phyloP scores from a whole-genome alignment of 2,329 filamentous ascomycete genomes.

The Botryotinia convoluta region DNA sequence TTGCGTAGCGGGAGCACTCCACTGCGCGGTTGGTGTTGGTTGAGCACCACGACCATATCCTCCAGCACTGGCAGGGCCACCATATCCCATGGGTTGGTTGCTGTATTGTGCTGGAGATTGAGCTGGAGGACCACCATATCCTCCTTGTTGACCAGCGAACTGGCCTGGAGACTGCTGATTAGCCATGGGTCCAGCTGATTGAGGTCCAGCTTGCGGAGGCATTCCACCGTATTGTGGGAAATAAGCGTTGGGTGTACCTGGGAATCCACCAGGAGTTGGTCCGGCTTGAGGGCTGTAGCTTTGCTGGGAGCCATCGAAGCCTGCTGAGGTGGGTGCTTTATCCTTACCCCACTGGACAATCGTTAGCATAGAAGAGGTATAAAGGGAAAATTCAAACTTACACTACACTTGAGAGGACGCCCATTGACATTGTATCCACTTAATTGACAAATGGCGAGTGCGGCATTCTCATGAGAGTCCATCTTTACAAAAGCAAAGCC shows the following conservation, averaged over 20 bases:
- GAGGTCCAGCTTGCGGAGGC: slow-evolving; percentile 39
- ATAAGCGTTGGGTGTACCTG: slow-evolving; percentile 74
- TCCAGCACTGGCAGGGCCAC: slow-evolving; percentile 70
- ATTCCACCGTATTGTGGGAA: slow-evolving; percentile 91
- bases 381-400: slow-evolving; percentile 53
- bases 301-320: slow-evolving; percentile 76
- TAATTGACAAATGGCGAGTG: slow-evolving; percentile 96
- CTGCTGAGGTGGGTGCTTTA: slow-evolving; percentile 76
- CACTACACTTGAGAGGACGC: slow-evolving; percentile 94
- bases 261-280: slow-evolving; percentile 66
- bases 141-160: slow-evolving; percentile 64
- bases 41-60: slow-evolving; percentile 77
- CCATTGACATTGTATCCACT: slow-evolving; percentile 98
- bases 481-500: slow-evolving; percentile 99
- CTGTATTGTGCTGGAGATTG: slow-evolving; percentile 62
- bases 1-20: slow-evolving; percentile 55
- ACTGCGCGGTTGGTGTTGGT: slow-evolving; percentile 39
- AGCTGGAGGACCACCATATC: slow-evolving; percentile 60
- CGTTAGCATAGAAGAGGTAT: slow-evolving; percentile 36
- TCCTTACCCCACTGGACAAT: slow-evolving; percentile 90
- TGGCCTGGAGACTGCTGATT: slow-evolving; percentile 43
- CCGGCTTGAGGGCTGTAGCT: slow-evolving; percentile 71
- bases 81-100: slow-evolving; percentile 70
- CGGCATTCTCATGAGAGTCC: slow-evolving; percentile 96
- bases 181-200: slow-evolving; percentile 40